Evolutionary conservation across 1,139 yeast species (phyloP).

Genomic region (Saccharomycopsis hybrid): DNA sequence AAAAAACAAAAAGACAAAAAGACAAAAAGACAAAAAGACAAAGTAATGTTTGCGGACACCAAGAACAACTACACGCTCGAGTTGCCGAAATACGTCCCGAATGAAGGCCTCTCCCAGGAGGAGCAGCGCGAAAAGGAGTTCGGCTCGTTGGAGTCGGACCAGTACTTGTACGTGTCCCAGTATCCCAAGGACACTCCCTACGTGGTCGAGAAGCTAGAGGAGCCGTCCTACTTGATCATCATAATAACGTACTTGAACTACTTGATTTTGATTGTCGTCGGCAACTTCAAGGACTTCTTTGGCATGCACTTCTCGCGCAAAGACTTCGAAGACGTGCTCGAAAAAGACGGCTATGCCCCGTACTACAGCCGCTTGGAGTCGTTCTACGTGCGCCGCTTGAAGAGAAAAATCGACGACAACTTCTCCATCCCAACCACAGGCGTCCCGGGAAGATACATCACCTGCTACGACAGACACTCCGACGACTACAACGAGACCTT

Average conservation of each 20-base stretch:
- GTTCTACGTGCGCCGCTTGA: constrained; percentile 87
- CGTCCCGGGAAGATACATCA: constrained; percentile 90
- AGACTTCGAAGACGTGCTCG: constrained; percentile 59
- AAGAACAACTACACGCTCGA: not conserved
- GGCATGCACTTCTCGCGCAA: constrained; percentile 69
- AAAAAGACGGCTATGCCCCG: constrained; percentile 89
- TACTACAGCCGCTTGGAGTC: constrained; percentile 92
- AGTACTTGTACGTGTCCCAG: constrained; percentile 42
- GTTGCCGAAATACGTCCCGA: constrained; percentile 14
- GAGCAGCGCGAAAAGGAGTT: constrained; percentile 32
- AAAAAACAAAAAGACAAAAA: too few relatives aligned
- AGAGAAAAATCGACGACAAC: constrained; percentile 86
- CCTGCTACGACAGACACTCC: constrained; percentile 70
- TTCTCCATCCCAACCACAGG: constrained; percentile 94
- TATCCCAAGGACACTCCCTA: constrained; percentile 22
- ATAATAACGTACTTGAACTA: constrained; percentile 81
- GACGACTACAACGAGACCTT: constrained; percentile 51
- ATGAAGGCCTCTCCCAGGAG: constrained; percentile 16
- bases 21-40: too few relatives aligned
- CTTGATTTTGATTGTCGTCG: constrained; percentile 74
- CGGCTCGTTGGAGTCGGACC: constrained; percentile 40
- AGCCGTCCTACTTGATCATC: constrained; percentile 78
- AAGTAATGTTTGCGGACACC: too few relatives aligned
- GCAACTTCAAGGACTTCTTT: constrained; percentile 84
- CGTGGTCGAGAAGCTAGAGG: constrained; percentile 41